Evolutionary conservation across 1,284 basidiomycete species (phyloP).

Genomic region (Exobasidium rhododendri): DNA sequence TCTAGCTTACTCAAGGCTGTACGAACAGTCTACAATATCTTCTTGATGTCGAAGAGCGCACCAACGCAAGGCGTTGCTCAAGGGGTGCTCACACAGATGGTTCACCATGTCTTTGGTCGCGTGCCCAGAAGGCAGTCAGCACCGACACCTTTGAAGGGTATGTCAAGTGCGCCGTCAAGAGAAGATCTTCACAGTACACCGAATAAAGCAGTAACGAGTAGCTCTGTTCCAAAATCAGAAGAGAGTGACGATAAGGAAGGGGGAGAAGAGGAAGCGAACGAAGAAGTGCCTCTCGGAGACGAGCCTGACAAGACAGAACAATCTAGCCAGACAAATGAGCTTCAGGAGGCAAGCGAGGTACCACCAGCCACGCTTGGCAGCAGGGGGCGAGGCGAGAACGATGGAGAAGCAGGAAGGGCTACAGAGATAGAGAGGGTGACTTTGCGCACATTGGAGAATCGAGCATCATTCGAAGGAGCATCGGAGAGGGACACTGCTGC

Average conservation of each 20-base stretch:
- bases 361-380: too few species aligned
- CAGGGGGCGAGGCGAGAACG: slow-evolving; percentile 2
- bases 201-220: not conserved
- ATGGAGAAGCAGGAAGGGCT: not conserved
- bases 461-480: slow-evolving; percentile 50
- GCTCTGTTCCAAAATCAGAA: too few species aligned
- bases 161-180: not conserved
- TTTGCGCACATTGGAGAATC: slow-evolving; percentile 37
- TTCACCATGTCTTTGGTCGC: slow-evolving; percentile 50
- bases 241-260: slow-evolving; percentile 9
- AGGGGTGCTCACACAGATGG: slow-evolving; percentile 52
- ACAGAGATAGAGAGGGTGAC: slow-evolving; percentile 35
- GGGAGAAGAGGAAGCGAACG: slow-evolving; percentile 13
- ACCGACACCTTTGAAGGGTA: not conserved
- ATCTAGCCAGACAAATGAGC: slow-evolving; percentile 8
- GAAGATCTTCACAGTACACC: not conserved
- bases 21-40: slow-evolving; percentile 54
- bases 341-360: slow-evolving; percentile 8
- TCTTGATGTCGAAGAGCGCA: slow-evolving; percentile 46
- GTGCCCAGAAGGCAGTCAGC: slow-evolving; percentile 23
- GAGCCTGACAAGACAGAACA: slow-evolving; percentile 14
- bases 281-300: slow-evolving; percentile 10
- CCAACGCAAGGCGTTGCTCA: slow-evolving; percentile 53
- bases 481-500: slow-evolving; percentile 42
- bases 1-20: slow-evolving; percentile 57